Evolutionary conservation across 768 basidiomycete genomes (phyloP), one percentile per base, ranked within the genome.

Genomic region (Boletellus emodensis): DNA sequence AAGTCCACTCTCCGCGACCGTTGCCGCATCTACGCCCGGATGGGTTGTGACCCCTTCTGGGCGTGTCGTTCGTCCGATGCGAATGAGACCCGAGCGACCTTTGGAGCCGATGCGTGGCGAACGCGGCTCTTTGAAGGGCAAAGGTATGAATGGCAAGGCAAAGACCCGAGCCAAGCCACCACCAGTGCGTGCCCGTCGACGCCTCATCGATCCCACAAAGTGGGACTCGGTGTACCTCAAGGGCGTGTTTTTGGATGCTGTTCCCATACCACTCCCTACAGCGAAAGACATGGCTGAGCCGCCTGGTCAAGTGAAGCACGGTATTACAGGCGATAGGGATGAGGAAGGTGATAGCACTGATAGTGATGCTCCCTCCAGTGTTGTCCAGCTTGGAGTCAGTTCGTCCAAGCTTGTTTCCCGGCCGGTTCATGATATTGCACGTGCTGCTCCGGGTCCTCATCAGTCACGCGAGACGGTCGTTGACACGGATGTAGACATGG

Each of bases 11-110:
- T 75, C 87, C 40, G 81, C 82, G 0, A 68, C 75, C 0, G 78
- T 80, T 53, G 85, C 81, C 38, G 83, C 72, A 8, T 64, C 64
- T 7, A 59, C 61, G 13, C 79, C 77, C 6, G 85, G 84, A 7
- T 93, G 91, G 91, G 78, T 76, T 45, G 78, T 82, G 38, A 87
- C 87, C 0, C 67, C 81, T 3, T 76, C 84, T 3, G 84, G 85
- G 0, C 77, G 86, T 11, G 69, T 89, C 14, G 71, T 90, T 6
- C 74, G 77, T 3, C 83, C 85, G 2, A 71, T 88, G 56, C 76
- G 81, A 36, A 88, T 89, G 79, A 77, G 88, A 4, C 90, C 91
- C 4, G 67, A 61, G 9, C 77, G 75, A 36, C 87, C 89, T 3
- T 65, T 93, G 13, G 66, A 62, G 6, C 65, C 64, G 9, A 53